Evolutionary conservation across 495 filamentous ascomycete species (phyloP).

Genomic region (Pseudomonodictys pantanalensis): DNA sequence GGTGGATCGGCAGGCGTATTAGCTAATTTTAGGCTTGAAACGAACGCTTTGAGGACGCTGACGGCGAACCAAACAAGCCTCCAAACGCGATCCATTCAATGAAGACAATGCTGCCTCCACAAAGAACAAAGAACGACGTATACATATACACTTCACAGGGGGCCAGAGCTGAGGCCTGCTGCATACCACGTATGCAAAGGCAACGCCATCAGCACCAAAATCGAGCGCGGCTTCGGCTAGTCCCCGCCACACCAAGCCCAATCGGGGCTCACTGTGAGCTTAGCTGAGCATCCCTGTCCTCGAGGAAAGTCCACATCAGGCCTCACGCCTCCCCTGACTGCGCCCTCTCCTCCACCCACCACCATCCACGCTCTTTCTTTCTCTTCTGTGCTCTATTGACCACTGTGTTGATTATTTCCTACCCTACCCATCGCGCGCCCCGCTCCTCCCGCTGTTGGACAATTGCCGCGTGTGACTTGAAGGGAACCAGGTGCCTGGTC

Average conservation of each 20-base stretch:
- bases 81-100: too few relatives aligned
- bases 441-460: too few relatives aligned
- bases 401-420: not conserved
- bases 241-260: not conserved
- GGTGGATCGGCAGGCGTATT: not conserved
- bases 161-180: too few relatives aligned
- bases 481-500: too few relatives aligned
- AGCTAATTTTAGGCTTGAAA: not conserved
- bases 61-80: not conserved
- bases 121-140: too few relatives aligned
- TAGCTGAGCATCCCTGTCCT: not conserved
- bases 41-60: not conserved
- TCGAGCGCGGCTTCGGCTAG: not conserved
- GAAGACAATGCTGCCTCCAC: too few relatives aligned
- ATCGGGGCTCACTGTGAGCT: not conserved
- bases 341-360: not conserved
- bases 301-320: too few relatives aligned
- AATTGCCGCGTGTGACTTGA: too few relatives aligned
- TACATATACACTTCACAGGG: too few relatives aligned
- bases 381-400: not conserved
- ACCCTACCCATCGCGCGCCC: too few relatives aligned
- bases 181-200: too few relatives aligned
- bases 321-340: conserved; percentile 2
- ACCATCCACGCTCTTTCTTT: not conserved
- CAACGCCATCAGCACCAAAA: too few relatives aligned